phyloP scores from a whole-genome alignment of 1,284 basidiomycete genomes.

The Microbotryum saponariae region DNA sequence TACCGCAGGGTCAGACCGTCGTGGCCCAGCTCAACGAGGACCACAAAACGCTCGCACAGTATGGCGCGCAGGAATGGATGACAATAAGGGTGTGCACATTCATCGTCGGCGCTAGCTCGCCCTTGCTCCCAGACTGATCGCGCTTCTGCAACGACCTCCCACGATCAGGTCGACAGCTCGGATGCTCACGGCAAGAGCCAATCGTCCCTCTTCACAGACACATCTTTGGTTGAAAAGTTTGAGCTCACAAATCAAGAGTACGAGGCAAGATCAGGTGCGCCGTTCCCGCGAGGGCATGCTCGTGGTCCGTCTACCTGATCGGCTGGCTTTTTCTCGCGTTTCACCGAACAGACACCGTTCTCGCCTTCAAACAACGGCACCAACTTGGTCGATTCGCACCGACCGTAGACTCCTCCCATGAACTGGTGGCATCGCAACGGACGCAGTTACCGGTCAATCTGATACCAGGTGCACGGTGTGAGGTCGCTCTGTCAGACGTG shows the following conservation, averaged over 20 bases:
- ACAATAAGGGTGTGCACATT: conserved; percentile 28
- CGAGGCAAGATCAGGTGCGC: conserved; percentile 50
- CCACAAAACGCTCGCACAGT: conserved; percentile 58
- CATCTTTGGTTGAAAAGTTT: conserved; percentile 83
- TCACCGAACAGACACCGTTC: conserved; percentile 62
- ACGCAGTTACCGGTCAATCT: conserved; percentile 43
- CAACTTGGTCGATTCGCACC: conserved; percentile 81
- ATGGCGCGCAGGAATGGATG: conserved; percentile 51
- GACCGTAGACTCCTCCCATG: conserved; percentile 24
- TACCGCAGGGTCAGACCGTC: conserved; percentile 45
- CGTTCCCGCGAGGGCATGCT: too few relatives aligned
- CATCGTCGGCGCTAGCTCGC: background rate
- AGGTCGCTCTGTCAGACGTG: conserved; percentile 55
- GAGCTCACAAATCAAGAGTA: conserved; percentile 80
- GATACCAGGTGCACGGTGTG: conserved; percentile 65
- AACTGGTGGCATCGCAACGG: conserved; percentile 30
- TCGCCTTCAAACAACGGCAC: conserved; percentile 79
- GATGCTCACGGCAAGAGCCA: conserved; percentile 45
- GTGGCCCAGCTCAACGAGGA: conserved; percentile 60
- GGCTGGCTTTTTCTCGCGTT: background rate
- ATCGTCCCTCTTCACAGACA: conserved; percentile 73
- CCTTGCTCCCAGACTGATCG: background rate
- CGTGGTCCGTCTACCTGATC: too few relatives aligned
- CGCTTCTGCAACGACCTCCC: background rate
- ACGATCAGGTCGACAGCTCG: conserved; percentile 25